Conservation (phyloP, 139 green algal species). For the Monoraphidium neglectum region DNA sequence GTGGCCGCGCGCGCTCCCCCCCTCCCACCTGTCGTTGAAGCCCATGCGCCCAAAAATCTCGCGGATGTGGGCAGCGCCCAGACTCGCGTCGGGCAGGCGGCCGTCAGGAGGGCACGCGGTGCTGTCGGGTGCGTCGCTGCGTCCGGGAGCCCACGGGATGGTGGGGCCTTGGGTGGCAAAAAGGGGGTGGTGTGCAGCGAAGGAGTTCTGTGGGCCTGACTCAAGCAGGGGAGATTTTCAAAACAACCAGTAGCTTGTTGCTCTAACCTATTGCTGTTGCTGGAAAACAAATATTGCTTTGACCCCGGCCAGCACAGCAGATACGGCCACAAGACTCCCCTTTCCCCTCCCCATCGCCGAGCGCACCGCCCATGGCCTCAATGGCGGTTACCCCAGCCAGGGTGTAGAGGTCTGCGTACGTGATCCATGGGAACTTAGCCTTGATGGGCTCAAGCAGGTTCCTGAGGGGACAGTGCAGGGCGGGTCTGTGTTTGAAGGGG, state of each 20-base stretch:
- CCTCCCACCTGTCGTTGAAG: conserved; percentile 48
- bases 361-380: conserved; percentile 59
- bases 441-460: conserved; percentile 91
- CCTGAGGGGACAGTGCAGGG: too few relatives aligned
- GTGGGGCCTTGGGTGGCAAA: conserved; percentile 57
- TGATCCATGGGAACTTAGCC: conserved; percentile 65
- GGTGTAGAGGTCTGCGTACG: conserved; percentile 86
- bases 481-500: too few relatives aligned
- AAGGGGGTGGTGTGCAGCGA: too few relatives aligned
- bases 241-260: too few relatives aligned
- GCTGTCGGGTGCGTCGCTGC: conserved; percentile 55
- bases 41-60: conserved; percentile 93
- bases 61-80: conserved; percentile 72
- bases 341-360: not conserved
- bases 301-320: too few relatives aligned
- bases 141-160: conserved; percentile 77
- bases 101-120: conserved; percentile 69
- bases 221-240: too few relatives aligned
- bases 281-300: too few relatives aligned
- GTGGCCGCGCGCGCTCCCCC: too few relatives aligned
- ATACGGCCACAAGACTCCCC: not conserved
- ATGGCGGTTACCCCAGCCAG: conserved; percentile 79
- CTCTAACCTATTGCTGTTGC: too few relatives aligned
- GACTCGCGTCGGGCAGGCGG: conserved; percentile 76
- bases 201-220: too few relatives aligned